phyloP scores from a whole-genome alignment of 768 basidiomycete species.

The Russula griseocarnosa region DNA sequence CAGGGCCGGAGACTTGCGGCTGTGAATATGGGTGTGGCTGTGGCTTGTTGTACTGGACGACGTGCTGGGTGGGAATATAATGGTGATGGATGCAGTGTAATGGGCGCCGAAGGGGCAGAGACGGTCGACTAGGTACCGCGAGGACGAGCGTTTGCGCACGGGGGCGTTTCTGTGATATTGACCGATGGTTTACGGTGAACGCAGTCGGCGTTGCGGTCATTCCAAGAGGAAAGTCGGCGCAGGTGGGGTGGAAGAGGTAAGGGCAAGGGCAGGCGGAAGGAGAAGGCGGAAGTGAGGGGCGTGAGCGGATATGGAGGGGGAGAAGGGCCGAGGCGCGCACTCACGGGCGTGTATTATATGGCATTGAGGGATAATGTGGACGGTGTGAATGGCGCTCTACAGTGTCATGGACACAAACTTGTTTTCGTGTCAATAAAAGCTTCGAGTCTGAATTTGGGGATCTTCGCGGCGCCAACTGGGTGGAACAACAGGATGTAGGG shows the following conservation, averaged over 20 bases:
- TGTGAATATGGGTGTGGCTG: constrained; percentile 19
- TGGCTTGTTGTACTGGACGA: background rate
- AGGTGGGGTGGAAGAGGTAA: background rate
- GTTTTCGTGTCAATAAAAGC: constrained; percentile 2
- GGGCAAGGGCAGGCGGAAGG: background rate
- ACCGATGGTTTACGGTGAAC: background rate
- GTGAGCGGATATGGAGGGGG: constrained; percentile 9
- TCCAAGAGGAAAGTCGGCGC: constrained; percentile 6
- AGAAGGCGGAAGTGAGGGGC: background rate
- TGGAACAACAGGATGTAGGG: constrained; percentile 2
- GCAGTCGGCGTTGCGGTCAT: constrained; percentile 13
- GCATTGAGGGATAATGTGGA: constrained; percentile 20
- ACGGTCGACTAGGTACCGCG: constrained; percentile 12
- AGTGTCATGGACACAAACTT: constrained; percentile 27
- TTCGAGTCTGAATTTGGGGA: constrained; percentile 1
- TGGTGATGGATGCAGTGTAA: constrained; percentile 19
- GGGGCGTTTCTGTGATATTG: constrained; percentile 22
- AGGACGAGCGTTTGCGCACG: constrained; percentile 25
- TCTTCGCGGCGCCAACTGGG: constrained; percentile 3
- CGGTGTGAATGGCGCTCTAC: constrained; percentile 22
- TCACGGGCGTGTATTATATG: constrained; percentile 29
- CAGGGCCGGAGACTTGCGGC: constrained; percentile 27
- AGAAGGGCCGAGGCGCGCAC: constrained; percentile 13
- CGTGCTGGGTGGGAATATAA: constrained; percentile 17
- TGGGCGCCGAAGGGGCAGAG: constrained; percentile 8